Base-by-base conservation (phyloP, 768 basidiomycete species). In the Mrakia frigida region DNA sequence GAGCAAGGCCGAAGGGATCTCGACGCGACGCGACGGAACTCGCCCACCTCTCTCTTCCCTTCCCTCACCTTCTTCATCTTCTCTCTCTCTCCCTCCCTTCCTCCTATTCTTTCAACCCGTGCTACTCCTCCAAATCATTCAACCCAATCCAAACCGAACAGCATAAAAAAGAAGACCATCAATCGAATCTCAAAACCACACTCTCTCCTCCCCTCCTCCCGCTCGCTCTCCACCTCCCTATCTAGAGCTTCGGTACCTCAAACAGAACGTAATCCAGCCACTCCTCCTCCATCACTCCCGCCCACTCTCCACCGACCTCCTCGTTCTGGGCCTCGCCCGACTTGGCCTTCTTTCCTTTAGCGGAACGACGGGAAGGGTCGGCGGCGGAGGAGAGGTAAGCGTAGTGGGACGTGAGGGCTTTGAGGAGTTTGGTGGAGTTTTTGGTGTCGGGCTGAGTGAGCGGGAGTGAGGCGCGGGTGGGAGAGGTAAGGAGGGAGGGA, bases 201-300 rank as follows among this genome's bases (percentile, higher is more conserved):
- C 53, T 14, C 1, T 5, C 3, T 3, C 53, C 53, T 56, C 53
- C 53, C 53, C 3, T 23, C 53, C 53, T 56, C 14, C 56, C 28
- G 6, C 6, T 3, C 6, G 16, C 50, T n/a, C n/a, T n/a, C n/a
- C n/a, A n/a, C 50, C 6, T 18, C 16, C 39, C 39, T 41, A 5
- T 14, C 16, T 28, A 56, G 80, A 97, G 92, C 91, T 92, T 94
- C 50, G 93, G 93, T 73, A 99, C 88, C 83, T 98, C 96, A 82
- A 90, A 95, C 81, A 97, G 82, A 37, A 98, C 93, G 81, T 98
- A 99, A 83, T 96, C 93, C 83, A 91, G 94, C 82, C 91, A 92
- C 83, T 99, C 96, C 82, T 95, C 91, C 81, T 99, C 96, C 87
- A 99, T 88, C 43, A 99, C 84, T 1, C 56, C 56, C 28, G 56